Percentiles rank a stretch among this genome's conserved stretches.
Conservation (phyloP, 1,284 basidiomycete species). For the Ganoderma meredithae region DNA sequence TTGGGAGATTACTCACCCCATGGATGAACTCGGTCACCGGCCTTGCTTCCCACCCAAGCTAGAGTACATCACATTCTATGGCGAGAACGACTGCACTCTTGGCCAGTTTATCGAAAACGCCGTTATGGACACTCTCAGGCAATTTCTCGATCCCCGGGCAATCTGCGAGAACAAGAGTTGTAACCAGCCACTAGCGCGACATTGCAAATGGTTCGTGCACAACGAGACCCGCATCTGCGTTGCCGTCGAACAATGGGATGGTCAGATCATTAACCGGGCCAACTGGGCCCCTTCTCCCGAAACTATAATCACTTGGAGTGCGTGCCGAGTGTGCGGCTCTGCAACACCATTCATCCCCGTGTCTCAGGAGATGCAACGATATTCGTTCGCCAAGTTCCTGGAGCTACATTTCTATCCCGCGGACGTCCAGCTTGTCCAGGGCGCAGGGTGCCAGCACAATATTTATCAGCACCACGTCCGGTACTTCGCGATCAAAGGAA, state of each 20-base stretch:
- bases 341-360: constrained; percentile 91
- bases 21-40: constrained; percentile 69
- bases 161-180: constrained; percentile 87
- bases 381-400: constrained; percentile 94
- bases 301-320: constrained; percentile 91
- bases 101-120: constrained; percentile 91
- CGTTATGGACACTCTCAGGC: constrained; percentile 72
- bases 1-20: constrained; percentile 79
- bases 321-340: constrained; percentile 83
- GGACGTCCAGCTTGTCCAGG: constrained; percentile 82
- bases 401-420: constrained; percentile 93
- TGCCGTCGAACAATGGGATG: constrained; percentile 88
- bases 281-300: constrained; percentile 66
- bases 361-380: constrained; percentile 92
- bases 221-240: constrained; percentile 86
- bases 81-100: constrained; percentile 90
- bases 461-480: constrained; percentile 94
- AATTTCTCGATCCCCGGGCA: constrained; percentile 75
- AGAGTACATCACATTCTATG: constrained; percentile 88
- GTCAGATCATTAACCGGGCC: constrained; percentile 67
- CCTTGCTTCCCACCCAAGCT: constrained; percentile 78
- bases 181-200: constrained; percentile 80
- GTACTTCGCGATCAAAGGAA: constrained; percentile 86
- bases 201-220: constrained; percentile 92
- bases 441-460: constrained; percentile 91